Evolutionary conservation across 202 grass and related monocot species (phyloP), one percentile per base, ranked within the genome.

Genomic region (Brachypodium distachyon): DNA sequence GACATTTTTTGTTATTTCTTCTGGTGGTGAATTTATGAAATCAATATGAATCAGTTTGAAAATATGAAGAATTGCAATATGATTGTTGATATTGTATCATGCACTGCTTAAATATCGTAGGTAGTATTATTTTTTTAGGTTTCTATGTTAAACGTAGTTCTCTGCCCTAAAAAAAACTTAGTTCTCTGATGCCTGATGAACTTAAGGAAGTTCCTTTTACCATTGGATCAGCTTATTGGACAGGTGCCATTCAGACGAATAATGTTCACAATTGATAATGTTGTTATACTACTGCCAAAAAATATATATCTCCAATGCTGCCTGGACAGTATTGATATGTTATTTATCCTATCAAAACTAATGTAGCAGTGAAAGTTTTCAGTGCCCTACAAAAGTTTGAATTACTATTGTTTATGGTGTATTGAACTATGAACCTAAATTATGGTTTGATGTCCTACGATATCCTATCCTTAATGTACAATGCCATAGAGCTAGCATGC

Each of bases 401-500:
- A 21, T 47, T 5, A 61, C 22, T 72, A n/a, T 29, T 7, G 14
- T 39, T 7, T 70, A 3, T 56, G 69, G 48, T 22, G 13, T 58
- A n/a, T n/a, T 61, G 77, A 48, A 80, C 19, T 70, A 70, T 27
- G 31, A 80, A 48, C 66, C 26, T 38, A 49, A 59, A 53, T 60
- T 60, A 50, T 17, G 25, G 21, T 59, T 40, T 48, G 22, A 61
- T 18, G 13, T 81, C 33, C 33, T 60, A 51, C 27, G 17, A 6
- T 72, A 37, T 70, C 69, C 12, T 72, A 17, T 70, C 69, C 12
- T 72, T 9, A 54, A 38, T 67, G 14, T 34, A 50, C 9, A 40
- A 32, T 18, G 3, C 32, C 17, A 1, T 12, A 37, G 27, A 52
- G 64, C 61, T 63, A 71, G 5, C 11, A 42, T 73, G 43, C 41